These are phyloP conservation scores for Hyaloscypha variabilis DNA, from an alignment of 495 filamentous ascomycete genomes.

Conservation along the genomic window DNA sequence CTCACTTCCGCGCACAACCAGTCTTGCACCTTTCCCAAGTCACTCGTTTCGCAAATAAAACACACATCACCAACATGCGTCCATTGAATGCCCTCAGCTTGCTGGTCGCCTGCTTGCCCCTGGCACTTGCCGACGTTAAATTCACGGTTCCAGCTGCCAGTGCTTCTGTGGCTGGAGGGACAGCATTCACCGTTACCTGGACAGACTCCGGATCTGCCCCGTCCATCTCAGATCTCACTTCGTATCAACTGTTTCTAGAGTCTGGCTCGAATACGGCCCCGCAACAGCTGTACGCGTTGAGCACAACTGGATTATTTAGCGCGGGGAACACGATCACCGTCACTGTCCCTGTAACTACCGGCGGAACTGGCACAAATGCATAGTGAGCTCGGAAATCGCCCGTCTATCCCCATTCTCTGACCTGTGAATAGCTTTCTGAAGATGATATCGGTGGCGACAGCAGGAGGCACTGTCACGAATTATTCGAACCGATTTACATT, in stretches of 20 bases:
- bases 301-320: conserved; percentile 5
- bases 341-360: conserved; percentile 47
- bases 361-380: conserved; percentile 57
- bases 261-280: conserved; percentile 59
- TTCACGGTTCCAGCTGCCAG: conserved; percentile 56
- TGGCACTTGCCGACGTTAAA: conserved; percentile 56
- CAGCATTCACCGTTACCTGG: conserved; percentile 58
- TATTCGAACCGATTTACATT: conserved; percentile 69
- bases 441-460: conserved; percentile 55
- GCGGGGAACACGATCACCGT: conserved; percentile 53
- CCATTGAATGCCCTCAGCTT: conserved; percentile 25
- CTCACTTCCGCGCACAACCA: neutral
- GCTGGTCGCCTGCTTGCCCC: conserved; percentile 44
- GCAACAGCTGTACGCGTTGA: conserved; percentile 18
- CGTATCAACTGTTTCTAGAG: conserved; percentile 65
- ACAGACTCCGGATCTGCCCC: conserved; percentile 56
- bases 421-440: conserved; percentile 59
- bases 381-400: conserved; percentile 51
- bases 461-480: conserved; percentile 55
- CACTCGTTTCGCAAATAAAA: conserved; percentile 26
- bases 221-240: conserved; percentile 49
- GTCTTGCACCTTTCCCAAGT: conserved; percentile 16
- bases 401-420: conserved; percentile 21
- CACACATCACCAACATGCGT: conserved; percentile 22
- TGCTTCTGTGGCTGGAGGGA: conserved; percentile 46